These are phyloP conservation scores for Mycosarcoma maydis DNA, from an alignment of 1,284 basidiomycete species.

Conservation along the genomic window DNA sequence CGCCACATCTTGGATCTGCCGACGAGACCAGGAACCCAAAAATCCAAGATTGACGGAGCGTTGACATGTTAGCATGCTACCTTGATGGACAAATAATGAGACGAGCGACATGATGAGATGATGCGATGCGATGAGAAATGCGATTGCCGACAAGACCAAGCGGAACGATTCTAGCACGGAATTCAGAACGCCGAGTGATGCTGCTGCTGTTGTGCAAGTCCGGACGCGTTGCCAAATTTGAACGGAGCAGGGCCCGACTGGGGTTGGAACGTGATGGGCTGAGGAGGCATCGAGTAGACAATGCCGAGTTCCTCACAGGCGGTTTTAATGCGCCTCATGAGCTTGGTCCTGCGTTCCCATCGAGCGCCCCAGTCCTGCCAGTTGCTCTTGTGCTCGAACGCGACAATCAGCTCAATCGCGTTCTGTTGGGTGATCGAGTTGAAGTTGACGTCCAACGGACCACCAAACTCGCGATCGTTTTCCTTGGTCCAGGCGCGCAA, in stretches of 20 bases:
- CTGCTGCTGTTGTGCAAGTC: conserved; percentile 1
- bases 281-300: conserved; percentile 54
- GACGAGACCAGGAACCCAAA: no score
- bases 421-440: conserved; percentile 65
- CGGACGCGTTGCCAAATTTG: conserved; percentile 15
- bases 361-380: conserved; percentile 88
- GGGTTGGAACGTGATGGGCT: conserved; percentile 61
- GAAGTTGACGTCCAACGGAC: conserved; percentile 64
- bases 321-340: conserved; percentile 61
- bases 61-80: no score
- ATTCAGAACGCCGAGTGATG: conserved; percentile 11
- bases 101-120: no score
- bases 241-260: conserved; percentile 42
- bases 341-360: conserved; percentile 67
- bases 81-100: no score
- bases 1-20: no score
- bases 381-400: conserved; percentile 81
- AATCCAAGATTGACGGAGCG: no score
- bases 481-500: conserved; percentile 74
- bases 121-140: not conserved
- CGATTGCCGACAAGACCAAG: not conserved
- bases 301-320: conserved; percentile 54
- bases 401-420: conserved; percentile 68
- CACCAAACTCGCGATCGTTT: conserved; percentile 73
- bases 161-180: not conserved